Conservation (phyloP, 2,329 filamentous ascomycete genomes). For the Emergomyces orientalis region DNA sequence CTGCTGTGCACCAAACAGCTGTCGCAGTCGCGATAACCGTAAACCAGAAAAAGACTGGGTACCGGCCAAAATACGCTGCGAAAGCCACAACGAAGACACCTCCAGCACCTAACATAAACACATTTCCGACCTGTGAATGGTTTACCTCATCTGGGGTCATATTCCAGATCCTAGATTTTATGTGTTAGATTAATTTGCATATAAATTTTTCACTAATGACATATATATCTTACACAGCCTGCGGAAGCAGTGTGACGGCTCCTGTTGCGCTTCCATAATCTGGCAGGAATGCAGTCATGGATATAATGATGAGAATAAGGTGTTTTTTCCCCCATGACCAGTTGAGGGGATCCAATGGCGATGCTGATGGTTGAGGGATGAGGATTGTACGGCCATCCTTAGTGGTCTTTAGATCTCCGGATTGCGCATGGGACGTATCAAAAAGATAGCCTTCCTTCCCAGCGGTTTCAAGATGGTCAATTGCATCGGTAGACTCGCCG, state of each 20-base stretch:
- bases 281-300: constrained; percentile 30
- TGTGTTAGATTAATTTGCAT: not conserved
- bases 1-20: constrained; percentile 32
- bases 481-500: not conserved
- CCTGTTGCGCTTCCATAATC: constrained; percentile 38
- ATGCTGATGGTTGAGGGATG: constrained; percentile 30
- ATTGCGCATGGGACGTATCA: constrained; percentile 20
- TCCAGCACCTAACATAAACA: constrained; percentile 38
- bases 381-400: constrained; percentile 29
- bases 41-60: constrained; percentile 38
- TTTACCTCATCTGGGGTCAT: constrained; percentile 33
- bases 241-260: constrained; percentile 33
- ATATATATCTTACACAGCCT: constrained; percentile 23
- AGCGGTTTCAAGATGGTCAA: constrained; percentile 1
- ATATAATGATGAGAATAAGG: constrained; percentile 32
- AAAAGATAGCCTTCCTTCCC: constrained; percentile 25
- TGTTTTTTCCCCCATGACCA: constrained; percentile 29
- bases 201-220: not conserved
- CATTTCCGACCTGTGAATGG: constrained; percentile 34
- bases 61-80: constrained; percentile 37
- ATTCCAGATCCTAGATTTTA: constrained; percentile 24
- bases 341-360: constrained; percentile 32
- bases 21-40: constrained; percentile 29
- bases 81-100: constrained; percentile 35
- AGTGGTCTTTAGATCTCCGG: constrained; percentile 23